Evolutionary conservation across 306 rosid species (phyloP).

Genomic region (Inga laurina): DNA sequence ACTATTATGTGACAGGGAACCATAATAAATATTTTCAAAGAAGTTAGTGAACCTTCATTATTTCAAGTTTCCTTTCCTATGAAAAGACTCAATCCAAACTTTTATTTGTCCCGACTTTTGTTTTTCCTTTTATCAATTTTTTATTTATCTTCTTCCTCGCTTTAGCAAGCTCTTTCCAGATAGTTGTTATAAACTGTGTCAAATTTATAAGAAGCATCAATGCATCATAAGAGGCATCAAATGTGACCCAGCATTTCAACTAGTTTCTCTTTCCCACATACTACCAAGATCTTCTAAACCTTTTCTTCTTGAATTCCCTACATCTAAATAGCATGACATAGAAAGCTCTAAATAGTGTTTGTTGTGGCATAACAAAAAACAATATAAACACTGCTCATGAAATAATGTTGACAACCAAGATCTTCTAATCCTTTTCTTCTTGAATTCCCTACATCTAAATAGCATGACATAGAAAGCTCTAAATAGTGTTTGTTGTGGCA

Average conservation of each 20-base stretch:
- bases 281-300: not conserved
- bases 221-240: not conserved
- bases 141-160: not conserved
- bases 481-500: not conserved
- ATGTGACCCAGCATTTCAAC: not conserved
- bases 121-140: not conserved
- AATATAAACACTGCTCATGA: conserved; percentile 21
- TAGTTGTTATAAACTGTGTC: conserved; percentile 16
- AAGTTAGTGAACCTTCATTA: not conserved
- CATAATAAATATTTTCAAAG: not conserved
- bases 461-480: not conserved
- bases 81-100: not conserved
- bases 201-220: conserved; percentile 12
- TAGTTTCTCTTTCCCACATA: not conserved
- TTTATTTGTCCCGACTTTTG: not conserved
- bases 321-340: not conserved
- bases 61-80: not conserved
- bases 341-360: not conserved
- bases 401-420: conserved; percentile 16
- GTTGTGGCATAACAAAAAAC: conserved; percentile 20
- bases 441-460: not conserved
- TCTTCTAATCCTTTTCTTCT: not conserved
- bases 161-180: not conserved
- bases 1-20: not conserved
- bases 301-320: not conserved